These are phyloP conservation scores for Pyrus hybrid DNA, from an alignment of 331 rosid genomes.

Conservation along the genomic window DNA sequence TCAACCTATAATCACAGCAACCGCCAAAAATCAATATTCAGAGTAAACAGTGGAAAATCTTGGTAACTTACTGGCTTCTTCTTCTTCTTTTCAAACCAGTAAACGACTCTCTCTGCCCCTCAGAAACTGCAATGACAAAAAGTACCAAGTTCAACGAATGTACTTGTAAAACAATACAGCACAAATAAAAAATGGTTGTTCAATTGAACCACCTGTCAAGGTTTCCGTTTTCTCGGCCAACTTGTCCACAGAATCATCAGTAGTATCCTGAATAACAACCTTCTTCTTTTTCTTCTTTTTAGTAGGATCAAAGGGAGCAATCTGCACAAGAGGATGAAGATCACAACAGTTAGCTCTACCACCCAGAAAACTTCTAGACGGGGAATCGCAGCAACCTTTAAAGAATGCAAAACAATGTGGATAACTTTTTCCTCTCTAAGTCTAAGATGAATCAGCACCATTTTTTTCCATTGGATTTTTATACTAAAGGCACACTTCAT, in stretches of 20 bases:
- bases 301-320: constrained; percentile 70
- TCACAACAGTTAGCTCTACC: neutral
- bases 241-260: constrained; percentile 58
- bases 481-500: neutral
- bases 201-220: constrained; percentile 36
- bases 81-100: constrained; percentile 84
- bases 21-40: neutral
- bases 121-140: constrained; percentile 51
- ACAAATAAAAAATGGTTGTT: neutral
- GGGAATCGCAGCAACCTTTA: neutral
- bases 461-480: neutral
- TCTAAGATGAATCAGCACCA: neutral
- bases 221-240: constrained; percentile 63
- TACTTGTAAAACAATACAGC: neutral
- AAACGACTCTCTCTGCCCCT: constrained; percentile 63
- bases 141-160: neutral
- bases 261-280: constrained; percentile 30
- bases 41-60: neutral
- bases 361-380: neutral
- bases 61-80: constrained; percentile 63
- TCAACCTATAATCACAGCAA: constrained; percentile 49
- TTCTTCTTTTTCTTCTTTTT: constrained; percentile 81
- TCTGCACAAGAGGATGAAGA: constrained; percentile 26
- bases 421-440: neutral
- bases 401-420: neutral